phyloP scores from a whole-genome alignment of 1,284 basidiomycete genomes.

The Melampsora larici-populina region DNA sequence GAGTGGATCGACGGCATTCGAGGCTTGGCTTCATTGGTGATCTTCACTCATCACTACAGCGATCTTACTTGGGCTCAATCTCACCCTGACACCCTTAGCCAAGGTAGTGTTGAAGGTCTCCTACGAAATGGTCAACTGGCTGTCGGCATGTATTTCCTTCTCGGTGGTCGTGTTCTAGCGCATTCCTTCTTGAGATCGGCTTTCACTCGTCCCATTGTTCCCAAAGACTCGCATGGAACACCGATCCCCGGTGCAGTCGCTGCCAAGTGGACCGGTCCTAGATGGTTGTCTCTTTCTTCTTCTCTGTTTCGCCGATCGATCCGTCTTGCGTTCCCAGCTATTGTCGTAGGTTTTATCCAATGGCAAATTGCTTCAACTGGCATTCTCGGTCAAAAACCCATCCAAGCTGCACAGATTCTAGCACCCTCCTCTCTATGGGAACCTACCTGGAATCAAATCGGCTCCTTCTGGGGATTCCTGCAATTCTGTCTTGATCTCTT shows the following conservation, averaged over 20 bases:
- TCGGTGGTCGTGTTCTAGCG: constrained; percentile 55
- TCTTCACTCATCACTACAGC: constrained; percentile 55
- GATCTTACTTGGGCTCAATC: constrained; percentile 54
- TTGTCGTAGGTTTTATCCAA: constrained; percentile 54
- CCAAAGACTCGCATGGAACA: constrained; percentile 52
- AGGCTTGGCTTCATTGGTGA: constrained; percentile 54
- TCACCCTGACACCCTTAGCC: constrained; percentile 52
- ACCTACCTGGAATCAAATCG: constrained; percentile 54
- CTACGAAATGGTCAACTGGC: constrained; percentile 53
- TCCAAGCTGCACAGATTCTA: constrained; percentile 51
- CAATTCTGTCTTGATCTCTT: constrained; percentile 54
- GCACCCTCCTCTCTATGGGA: constrained; percentile 53
- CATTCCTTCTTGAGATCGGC: constrained; percentile 54
- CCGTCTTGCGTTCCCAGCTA: constrained; percentile 54
- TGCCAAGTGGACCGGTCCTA: constrained; percentile 50
- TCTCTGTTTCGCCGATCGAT: constrained; percentile 55
- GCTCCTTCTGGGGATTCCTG: constrained; percentile 53
- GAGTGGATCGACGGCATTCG: constrained; percentile 56
- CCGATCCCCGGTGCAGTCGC: constrained; percentile 49
- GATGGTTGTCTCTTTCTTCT: constrained; percentile 53
- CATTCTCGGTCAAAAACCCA: constrained; percentile 50
- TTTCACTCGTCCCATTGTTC: constrained; percentile 51
- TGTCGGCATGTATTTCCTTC: constrained; percentile 54
- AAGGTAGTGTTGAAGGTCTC: constrained; percentile 52
- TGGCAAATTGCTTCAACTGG: constrained; percentile 51